Conservation (phyloP, 768 basidiomycete species). For the Fistulinella prunicolor region DNA sequence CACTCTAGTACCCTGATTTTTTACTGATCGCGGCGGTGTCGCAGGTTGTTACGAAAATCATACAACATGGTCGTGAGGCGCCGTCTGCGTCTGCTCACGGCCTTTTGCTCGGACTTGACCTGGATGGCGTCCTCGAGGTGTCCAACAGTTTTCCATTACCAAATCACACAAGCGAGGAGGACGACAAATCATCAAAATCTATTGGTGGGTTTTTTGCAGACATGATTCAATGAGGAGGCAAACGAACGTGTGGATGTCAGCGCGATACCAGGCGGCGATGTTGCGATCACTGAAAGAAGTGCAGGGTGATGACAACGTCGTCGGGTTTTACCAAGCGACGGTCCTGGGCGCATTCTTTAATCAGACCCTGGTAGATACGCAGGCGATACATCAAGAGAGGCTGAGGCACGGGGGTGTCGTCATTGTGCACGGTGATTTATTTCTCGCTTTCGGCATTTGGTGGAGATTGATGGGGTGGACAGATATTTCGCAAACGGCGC, state of each 20-base stretch:
- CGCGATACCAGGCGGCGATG: slow-evolving; percentile 82
- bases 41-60: slow-evolving; percentile 89
- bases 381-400: slow-evolving; percentile 82
- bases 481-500: slow-evolving; percentile 77
- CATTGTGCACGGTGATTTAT: slow-evolving; percentile 70
- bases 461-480: slow-evolving; percentile 14
- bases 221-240: slow-evolving; percentile 3
- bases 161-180: slow-evolving; percentile 68
- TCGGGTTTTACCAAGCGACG: slow-evolving; percentile 93
- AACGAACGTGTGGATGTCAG: slow-evolving; percentile 35
- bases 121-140: slow-evolving; percentile 87
- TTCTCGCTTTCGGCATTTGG: neutral
- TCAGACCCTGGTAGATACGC: slow-evolving; percentile 76
- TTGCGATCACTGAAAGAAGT: slow-evolving; percentile 87
- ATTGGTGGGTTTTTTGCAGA: slow-evolving; percentile 49
- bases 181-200: slow-evolving; percentile 76
- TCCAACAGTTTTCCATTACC: slow-evolving; percentile 89
- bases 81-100: slow-evolving; percentile 75
- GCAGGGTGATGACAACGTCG: slow-evolving; percentile 84
- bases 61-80: slow-evolving; percentile 87
- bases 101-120: slow-evolving; percentile 84
- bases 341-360: slow-evolving; percentile 83
- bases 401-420: slow-evolving; percentile 84
- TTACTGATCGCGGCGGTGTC: slow-evolving; percentile 19
- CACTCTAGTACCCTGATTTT: neutral